Evolutionary conservation across 228 moss, liverwort and hornwort species (phyloP).

Genomic region (Sphagnum magellanicum): DNA sequence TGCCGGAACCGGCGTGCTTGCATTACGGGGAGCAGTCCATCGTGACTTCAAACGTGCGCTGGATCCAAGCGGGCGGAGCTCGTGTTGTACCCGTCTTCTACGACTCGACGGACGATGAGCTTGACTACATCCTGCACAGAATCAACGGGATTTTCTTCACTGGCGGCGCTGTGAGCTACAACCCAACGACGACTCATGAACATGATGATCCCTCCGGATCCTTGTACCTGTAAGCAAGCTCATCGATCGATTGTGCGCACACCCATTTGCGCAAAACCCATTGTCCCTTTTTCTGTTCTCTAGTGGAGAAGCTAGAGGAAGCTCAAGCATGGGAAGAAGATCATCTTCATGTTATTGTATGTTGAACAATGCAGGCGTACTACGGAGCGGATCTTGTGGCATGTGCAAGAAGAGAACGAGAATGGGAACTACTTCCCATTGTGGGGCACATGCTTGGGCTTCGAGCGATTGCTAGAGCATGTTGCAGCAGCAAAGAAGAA

Average conservation of each 20-base stretch:
- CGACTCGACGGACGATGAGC: slow-evolving; percentile 35
- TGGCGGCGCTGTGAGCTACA: slow-evolving; percentile 50
- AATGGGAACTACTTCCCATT: slow-evolving; percentile 45
- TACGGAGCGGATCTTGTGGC: slow-evolving; percentile 32
- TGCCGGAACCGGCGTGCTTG: slow-evolving; percentile 40
- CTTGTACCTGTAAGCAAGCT: slow-evolving; percentile 22
- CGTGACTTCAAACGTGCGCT: slow-evolving; percentile 68
- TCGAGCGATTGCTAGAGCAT: slow-evolving; percentile 44
- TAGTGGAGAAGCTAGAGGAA: no score
- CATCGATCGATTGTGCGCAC: no score
- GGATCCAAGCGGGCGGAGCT: slow-evolving; percentile 58
- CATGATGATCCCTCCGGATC: slow-evolving; percentile 16
- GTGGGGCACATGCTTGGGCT: slow-evolving; percentile 67
- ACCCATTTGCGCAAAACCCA: no score
- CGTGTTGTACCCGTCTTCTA: slow-evolving; percentile 64
- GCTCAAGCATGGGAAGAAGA: no score
- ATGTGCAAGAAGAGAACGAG: slow-evolving; percentile 27
- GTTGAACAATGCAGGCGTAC: slow-evolving; percentile 20
- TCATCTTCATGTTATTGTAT: no score
- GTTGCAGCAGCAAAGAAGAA: background rate
- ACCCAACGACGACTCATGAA: slow-evolving; percentile 22
- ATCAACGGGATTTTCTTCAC: slow-evolving; percentile 81
- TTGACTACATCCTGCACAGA: slow-evolving; percentile 35
- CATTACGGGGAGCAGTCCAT: slow-evolving; percentile 39
- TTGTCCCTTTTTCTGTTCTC: no score